Percentiles rank a stretch among this genome's conserved stretches.
Evolutionary conservation across 1,284 basidiomycete genomes (phyloP).

Genomic region (Cyathus olla): DNA sequence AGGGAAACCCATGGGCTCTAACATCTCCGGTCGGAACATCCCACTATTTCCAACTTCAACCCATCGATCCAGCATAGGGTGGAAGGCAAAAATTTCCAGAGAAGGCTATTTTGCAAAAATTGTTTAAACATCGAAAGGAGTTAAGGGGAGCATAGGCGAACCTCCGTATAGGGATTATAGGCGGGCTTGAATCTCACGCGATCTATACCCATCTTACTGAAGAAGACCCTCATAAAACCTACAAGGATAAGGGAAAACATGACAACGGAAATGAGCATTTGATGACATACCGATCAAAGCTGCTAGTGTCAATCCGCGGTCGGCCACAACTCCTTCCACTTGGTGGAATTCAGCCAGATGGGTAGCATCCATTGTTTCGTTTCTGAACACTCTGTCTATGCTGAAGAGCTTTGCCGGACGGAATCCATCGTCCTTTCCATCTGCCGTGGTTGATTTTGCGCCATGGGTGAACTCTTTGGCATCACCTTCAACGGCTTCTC

Average conservation of each 20-base stretch:
- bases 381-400: conserved; percentile 99
- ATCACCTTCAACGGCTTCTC: conserved; percentile 63
- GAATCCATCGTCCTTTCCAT: conserved; percentile 77
- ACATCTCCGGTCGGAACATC: conserved; percentile 99
- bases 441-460: conserved; percentile 55
- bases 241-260: conserved; percentile 4
- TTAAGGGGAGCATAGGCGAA: conserved; percentile 41
- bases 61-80: conserved; percentile 95
- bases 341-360: conserved; percentile 99
- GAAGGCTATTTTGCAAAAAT: conserved; percentile 74
- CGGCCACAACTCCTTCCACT: conserved; percentile 99
- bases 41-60: conserved; percentile 97
- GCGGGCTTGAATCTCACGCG: conserved; percentile 98
- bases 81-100: conserved; percentile 99
- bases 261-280: background rate
- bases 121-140: background rate
- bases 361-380: conserved; percentile 99
- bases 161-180: conserved; percentile 97
- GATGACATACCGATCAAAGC: conserved; percentile 86
- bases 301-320: conserved; percentile 93
- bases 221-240: conserved; percentile 99
- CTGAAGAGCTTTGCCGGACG: conserved; percentile 97
- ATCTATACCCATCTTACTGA: conserved; percentile 97
- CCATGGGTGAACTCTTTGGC: conserved; percentile 50
- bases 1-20: conserved; percentile 99